A percentile compares a stretch with the other conserved stretches of the same genome.
Conservation (phyloP, 352 stramenopile genomes). For the Globisporangium perplexum region DNA sequence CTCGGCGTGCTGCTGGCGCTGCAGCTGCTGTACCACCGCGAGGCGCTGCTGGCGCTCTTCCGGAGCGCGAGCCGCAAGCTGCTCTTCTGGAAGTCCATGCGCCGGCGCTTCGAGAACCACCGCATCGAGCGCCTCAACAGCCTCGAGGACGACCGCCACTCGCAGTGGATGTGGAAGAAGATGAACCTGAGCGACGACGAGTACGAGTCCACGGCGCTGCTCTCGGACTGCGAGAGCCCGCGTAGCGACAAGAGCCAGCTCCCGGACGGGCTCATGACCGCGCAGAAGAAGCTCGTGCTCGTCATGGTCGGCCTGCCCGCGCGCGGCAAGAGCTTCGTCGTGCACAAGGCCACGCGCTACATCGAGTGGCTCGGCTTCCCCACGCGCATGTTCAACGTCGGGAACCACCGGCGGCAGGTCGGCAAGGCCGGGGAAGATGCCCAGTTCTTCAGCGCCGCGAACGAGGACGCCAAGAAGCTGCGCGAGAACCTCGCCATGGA, state of each 20-base stretch:
- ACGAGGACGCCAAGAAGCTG: conserved; percentile 72
- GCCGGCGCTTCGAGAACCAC: conserved; percentile 68
- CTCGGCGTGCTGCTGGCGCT: conserved; percentile 22
- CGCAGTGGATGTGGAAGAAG: conserved; percentile 76
- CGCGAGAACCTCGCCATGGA: conserved; percentile 88
- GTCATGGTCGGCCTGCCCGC: conserved; percentile 93
- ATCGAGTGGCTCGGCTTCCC: conserved; percentile 90
- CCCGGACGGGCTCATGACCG: conserved; percentile 54
- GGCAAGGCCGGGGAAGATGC: conserved; percentile 63
- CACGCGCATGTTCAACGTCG: conserved; percentile 95
- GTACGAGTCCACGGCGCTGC: conserved; percentile 18
- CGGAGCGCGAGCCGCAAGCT: conserved; percentile 40
- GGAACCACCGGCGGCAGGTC: conserved; percentile 86
- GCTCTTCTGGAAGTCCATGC: conserved; percentile 68
- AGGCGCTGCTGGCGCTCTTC: conserved; percentile 38
- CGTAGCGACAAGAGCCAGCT: conserved; percentile 14
- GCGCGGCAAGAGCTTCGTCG: conserved; percentile 94
- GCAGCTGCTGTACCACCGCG: conserved; percentile 47
- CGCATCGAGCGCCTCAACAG: conserved; percentile 64
- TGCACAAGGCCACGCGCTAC: conserved; percentile 91
- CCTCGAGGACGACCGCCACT: conserved; percentile 54
- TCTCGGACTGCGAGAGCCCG: conserved; percentile 8
- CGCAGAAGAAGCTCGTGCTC: conserved; percentile 88
- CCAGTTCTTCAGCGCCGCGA: conserved; percentile 91
- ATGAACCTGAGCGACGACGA: conserved; percentile 17